Evolutionary conservation across 2,329 filamentous ascomycete species (phyloP), one percentile per base, ranked within the genome.

Genomic region (Acarospora socialis): DNA sequence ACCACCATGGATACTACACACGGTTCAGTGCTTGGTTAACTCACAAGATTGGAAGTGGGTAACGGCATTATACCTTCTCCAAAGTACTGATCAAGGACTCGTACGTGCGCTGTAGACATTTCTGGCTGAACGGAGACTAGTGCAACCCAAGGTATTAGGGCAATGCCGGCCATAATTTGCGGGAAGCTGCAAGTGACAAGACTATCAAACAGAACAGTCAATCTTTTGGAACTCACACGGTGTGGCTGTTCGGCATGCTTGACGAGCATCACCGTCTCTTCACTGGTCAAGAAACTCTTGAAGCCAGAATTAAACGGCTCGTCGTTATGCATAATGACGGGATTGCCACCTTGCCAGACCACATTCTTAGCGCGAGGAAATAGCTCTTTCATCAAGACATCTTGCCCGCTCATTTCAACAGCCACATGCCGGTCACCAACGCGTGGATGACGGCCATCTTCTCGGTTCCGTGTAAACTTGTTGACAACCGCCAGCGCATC

Each of bases 321-420:
- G 4, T 39, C 47, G 8, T 55, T 57, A 3, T 46, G 48, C 33
- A 47, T 47, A 26, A 46, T 40, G 13, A 38, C 47, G 33, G 54
- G 56, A 26, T 44, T 46, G 17, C 49, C 59, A 19, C 47, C 45
- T 19, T 49, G 41, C 63, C 65, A 70, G 12, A 40, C 32, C 32
- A 68, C 49, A 39, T 62, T 61, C 46, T 65, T 68, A 12, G 65
- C 61, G 26, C 56, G 55, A 3, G 65, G 65, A 32, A 70, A 71
- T 7, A 69, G 38, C 21, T 61, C 58, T 28, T 53, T 52, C 47
- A 70, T 55, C n/a, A 71, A 48, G 23, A 56, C 59, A 30, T 60
- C 57, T 35, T 67, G 61, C 32, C 46, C 54, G 43, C 57, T 62
- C n/a, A 62, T 28, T 13, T 54, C 49, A 8, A 69, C 53, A 7